Evolutionary conservation across 306 rosid genomes (phyloP).

Genomic region (Fragaria nilgerrensis): DNA sequence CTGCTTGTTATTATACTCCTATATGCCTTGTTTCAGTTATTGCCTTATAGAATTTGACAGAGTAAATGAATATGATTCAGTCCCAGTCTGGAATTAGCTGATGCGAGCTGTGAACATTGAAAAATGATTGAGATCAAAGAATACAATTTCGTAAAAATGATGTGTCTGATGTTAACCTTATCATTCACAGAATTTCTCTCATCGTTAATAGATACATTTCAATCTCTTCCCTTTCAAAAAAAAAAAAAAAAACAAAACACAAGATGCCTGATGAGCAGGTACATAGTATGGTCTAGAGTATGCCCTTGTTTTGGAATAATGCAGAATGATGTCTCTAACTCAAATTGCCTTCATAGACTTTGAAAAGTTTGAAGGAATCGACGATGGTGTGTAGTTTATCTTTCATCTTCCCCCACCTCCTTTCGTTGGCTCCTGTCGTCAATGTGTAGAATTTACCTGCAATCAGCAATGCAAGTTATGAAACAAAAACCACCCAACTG

Average conservation of each 20-base stretch:
- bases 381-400: conserved; percentile 67
- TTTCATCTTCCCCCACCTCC: conserved; percentile 97
- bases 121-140: background rate
- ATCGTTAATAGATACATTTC: background rate
- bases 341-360: conserved; percentile 29
- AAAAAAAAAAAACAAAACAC: background rate
- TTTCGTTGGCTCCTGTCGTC: conserved; percentile 88
- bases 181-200: background rate
- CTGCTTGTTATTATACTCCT: background rate
- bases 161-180: too few species aligned
- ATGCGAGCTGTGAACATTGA: background rate
- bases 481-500: background rate
- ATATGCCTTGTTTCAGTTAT: background rate
- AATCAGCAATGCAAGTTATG: conserved; percentile 12
- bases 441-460: conserved; percentile 90
- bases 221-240: background rate
- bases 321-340: background rate
- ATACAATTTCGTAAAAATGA: too few species aligned
- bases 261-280: background rate
- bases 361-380: conserved; percentile 74
- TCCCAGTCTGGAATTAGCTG: background rate
- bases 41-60: background rate
- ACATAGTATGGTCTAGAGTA: background rate
- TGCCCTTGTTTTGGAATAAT: conserved; percentile 7
- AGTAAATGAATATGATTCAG: background rate